Percentiles rank a stretch among this genome's conserved stretches.
These are phyloP conservation scores for Alternaria hordeiaustralica DNA, from an alignment of 2,329 filamentous ascomycete species.

Conservation along the genomic window DNA sequence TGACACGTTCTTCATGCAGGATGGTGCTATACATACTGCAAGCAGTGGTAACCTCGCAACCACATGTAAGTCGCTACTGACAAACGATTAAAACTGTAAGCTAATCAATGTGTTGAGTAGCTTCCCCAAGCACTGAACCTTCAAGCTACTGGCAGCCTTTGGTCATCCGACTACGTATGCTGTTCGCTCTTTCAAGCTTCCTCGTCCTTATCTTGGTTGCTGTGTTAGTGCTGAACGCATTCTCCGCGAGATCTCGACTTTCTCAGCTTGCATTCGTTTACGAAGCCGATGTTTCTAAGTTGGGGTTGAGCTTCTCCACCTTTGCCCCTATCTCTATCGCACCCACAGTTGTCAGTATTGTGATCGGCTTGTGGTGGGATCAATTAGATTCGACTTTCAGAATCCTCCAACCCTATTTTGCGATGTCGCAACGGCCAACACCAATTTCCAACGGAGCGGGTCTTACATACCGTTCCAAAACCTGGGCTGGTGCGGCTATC, in stretches of 20 bases:
- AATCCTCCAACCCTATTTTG: constrained; percentile 26
- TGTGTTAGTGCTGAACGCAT: constrained; percentile 14
- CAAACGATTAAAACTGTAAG: neutral
- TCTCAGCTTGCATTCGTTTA: constrained; percentile 27
- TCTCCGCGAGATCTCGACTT: constrained; percentile 16
- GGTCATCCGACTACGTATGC: neutral
- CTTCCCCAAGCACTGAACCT: neutral
- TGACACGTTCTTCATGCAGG: constrained; percentile 4
- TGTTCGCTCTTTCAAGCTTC: constrained; percentile 15
- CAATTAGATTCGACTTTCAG: constrained; percentile 26
- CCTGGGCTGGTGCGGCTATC: constrained; percentile 20
- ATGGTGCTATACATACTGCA: constrained; percentile 18
- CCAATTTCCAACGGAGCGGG: constrained; percentile 17
- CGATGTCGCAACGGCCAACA: constrained; percentile 21
- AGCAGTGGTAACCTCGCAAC: neutral
- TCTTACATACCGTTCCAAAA: constrained; percentile 22
- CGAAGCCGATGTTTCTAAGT: constrained; percentile 19
- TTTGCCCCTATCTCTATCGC: constrained; percentile 31
- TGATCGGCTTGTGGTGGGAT: constrained; percentile 29
- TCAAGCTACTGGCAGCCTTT: neutral
- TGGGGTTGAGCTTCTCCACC: constrained; percentile 15
- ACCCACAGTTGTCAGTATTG: constrained; percentile 26
- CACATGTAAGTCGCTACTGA: neutral
- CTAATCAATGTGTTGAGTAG: neutral
- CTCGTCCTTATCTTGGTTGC: neutral